Evolutionary conservation across 768 basidiomycete species (phyloP).

Genomic region (Rhodocollybia butyracea): DNA sequence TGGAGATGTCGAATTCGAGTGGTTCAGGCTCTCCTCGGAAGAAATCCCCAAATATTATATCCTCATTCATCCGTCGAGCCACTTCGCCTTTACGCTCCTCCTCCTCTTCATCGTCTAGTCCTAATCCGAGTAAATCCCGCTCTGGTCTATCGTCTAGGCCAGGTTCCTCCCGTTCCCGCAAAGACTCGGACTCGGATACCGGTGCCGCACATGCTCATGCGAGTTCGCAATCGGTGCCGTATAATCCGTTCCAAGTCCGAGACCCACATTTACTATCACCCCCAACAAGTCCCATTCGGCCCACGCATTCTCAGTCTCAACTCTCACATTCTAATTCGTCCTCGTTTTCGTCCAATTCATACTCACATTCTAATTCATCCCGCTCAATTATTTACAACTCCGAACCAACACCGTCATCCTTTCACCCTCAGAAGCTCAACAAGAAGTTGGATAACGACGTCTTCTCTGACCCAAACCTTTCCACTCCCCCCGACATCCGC

Average conservation of each 20-base stretch:
- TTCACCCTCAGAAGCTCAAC: too few species aligned
- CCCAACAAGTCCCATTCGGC: neutral
- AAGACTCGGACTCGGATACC: neutral
- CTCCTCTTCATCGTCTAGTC: neutral
- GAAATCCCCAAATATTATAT: neutral
- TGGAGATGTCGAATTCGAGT: neutral
- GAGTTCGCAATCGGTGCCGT: too few species aligned
- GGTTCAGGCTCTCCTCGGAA: neutral
- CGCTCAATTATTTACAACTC: too few species aligned
- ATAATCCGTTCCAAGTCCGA: too few species aligned
- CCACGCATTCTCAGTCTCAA: neutral
- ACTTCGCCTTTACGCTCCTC: neutral
- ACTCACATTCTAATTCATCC: conserved; percentile 11
- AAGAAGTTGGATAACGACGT: conserved; percentile 28
- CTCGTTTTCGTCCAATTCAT: neutral
- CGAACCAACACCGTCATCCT: too few species aligned
- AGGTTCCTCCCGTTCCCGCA: conserved; percentile 10
- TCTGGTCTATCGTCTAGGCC: conserved; percentile 15
- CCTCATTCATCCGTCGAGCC: neutral
- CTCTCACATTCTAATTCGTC: neutral
- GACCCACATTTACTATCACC: conserved; percentile 1
- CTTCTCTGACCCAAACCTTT: conserved; percentile 52
- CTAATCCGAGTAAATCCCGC: neutral
- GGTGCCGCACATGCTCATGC: neutral
- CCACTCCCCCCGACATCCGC: conserved; percentile 54